phyloP scores from a whole-genome alignment of 305 asterid genomes.

The Coffea humblotiana region DNA sequence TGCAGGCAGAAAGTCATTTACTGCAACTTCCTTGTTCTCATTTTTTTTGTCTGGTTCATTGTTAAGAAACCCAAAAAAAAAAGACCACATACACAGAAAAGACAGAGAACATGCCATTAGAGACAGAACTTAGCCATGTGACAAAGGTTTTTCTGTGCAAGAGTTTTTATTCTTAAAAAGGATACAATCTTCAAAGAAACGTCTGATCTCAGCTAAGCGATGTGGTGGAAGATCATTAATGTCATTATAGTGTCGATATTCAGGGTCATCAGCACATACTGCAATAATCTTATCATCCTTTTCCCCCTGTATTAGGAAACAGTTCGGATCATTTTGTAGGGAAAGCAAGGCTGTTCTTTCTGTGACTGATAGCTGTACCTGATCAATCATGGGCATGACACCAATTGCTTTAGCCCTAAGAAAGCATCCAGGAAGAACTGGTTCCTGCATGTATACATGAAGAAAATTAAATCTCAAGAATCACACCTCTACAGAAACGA shows the following conservation, averaged over 20 bases:
- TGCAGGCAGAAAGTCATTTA: slow-evolving; percentile 78
- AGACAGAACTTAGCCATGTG: neutral
- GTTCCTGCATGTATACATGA: slow-evolving; percentile 25
- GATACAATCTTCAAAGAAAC: slow-evolving; percentile 44
- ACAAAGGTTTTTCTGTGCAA: neutral
- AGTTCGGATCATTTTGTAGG: neutral
- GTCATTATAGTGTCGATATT: slow-evolving; percentile 34
- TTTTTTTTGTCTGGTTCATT: slow-evolving; percentile 72
- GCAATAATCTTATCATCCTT: slow-evolving; percentile 41
- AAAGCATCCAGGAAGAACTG: slow-evolving; percentile 41
- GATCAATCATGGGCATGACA: slow-evolving; percentile 44
- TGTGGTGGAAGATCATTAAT: slow-evolving; percentile 40
- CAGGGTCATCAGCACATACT: slow-evolving; percentile 40
- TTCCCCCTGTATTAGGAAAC: slow-evolving; percentile 24
- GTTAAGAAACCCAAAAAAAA: slow-evolving; percentile 28
- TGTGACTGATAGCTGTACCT: slow-evolving; percentile 18
- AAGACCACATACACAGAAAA: neutral
- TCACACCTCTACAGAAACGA: neutral
- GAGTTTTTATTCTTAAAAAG: neutral
- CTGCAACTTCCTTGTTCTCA: slow-evolving; percentile 97
- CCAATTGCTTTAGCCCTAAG: slow-evolving; percentile 44
- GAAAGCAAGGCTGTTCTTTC: neutral
- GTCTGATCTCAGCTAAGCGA: slow-evolving; percentile 38
- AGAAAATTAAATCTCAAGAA: neutral
- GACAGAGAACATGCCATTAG: neutral